Percentiles rank a stretch among this genome's conserved stretches.
Conservation (phyloP, 2,329 filamentous ascomycete genomes). For the Calonectria ilicicola region DNA sequence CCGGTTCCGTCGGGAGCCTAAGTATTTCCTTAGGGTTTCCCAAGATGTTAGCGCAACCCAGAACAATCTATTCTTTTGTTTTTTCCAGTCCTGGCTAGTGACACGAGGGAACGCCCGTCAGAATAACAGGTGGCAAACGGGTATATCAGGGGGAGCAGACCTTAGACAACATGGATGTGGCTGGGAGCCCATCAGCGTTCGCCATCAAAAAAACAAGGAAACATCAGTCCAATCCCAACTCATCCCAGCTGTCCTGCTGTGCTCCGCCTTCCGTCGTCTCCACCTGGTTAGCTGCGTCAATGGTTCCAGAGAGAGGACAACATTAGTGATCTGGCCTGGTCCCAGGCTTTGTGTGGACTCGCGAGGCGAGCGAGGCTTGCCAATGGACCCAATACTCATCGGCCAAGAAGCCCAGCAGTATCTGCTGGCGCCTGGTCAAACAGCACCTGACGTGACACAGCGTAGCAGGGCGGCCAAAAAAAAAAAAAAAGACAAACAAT, state of each 20-base stretch:
- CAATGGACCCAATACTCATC: constrained; percentile 5
- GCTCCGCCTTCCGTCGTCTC: constrained; percentile 21
- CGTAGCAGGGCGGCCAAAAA: neutral
- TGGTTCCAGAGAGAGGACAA: constrained; percentile 14
- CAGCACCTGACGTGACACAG: constrained; percentile 7
- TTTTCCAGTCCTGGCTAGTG: neutral
- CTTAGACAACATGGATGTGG: constrained; percentile 20
- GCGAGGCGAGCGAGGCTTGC: constrained; percentile 2
- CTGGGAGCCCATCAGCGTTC: constrained; percentile 16
- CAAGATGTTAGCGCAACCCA: constrained; percentile 2
- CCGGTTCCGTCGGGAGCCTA: neutral
- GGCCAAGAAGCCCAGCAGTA: constrained; percentile 10
- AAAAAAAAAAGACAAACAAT: neutral
- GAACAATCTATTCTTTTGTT: neutral
- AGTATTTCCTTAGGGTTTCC: neutral
- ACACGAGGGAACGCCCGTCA: constrained; percentile 2
- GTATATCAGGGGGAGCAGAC: constrained; percentile 15
- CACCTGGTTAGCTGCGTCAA: constrained; percentile 15
- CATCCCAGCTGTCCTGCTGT: constrained; percentile 16
- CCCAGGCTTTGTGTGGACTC: neutral
- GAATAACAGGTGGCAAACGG: constrained; percentile 5
- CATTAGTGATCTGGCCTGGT: constrained; percentile 6
- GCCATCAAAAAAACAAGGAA: constrained; percentile 20
- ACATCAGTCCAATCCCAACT: constrained; percentile 23
- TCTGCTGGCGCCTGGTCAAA: constrained; percentile 5